Conservation (phyloP, 805 yeast species). For the Candida chauliodis region DNA sequence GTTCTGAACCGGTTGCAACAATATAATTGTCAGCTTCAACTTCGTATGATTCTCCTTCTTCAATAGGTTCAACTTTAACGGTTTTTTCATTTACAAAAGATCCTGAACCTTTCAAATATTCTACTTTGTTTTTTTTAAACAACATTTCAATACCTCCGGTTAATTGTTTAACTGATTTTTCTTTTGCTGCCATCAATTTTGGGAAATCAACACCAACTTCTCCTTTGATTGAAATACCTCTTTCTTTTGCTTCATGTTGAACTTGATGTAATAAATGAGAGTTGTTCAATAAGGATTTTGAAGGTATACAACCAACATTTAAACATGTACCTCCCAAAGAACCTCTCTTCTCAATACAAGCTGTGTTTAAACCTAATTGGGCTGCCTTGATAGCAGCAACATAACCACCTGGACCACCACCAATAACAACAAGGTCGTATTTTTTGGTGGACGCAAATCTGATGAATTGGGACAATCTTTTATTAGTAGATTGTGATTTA, state of each 20-base stretch:
- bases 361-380: conserved; percentile 89
- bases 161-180: conserved; percentile 80
- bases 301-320: conserved; percentile 98
- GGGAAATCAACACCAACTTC: conserved; percentile 73
- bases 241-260: conserved; percentile 71
- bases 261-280: conserved; percentile 90
- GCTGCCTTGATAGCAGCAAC: conserved; percentile 99
- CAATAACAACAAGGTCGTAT: conserved; percentile 91
- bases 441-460: conserved; percentile 42
- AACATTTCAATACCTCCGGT: conserved; percentile 94
- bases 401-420: conserved; percentile 99
- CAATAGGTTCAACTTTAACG: conserved; percentile 78
- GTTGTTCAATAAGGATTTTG: conserved; percentile 92
- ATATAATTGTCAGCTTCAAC: conserved; percentile 80
- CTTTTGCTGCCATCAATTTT: conserved; percentile 87
- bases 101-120: conserved; percentile 91
- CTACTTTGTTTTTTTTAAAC: conserved; percentile 93
- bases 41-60: conserved; percentile 77
- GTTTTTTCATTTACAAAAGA: conserved; percentile 79
- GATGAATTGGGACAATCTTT: conserved; percentile 29
- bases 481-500: conserved; percentile 5
- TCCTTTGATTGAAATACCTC: conserved; percentile 85
- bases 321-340: conserved; percentile 96
- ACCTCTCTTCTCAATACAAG: conserved; percentile 97
- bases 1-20: conserved; percentile 98